These are phyloP conservation scores for Phytophthora litchii DNA, from an alignment of 352 stramenopile genomes.

Conservation along the genomic window DNA sequence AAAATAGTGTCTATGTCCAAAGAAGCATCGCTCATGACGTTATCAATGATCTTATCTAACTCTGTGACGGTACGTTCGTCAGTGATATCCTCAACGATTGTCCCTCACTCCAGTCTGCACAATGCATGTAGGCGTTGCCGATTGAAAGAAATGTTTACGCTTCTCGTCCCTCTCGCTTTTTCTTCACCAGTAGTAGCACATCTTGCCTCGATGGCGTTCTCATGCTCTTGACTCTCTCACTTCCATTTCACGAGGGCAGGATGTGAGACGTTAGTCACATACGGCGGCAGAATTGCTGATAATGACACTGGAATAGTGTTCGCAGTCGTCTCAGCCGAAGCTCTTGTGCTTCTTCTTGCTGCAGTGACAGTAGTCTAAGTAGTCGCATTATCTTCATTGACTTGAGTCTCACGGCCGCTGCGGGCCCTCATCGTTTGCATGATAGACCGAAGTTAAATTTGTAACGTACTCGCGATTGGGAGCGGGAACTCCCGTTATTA, in stretches of 20 bases:
- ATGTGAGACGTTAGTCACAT: constrained; percentile 13
- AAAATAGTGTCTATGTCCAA: constrained; percentile 16
- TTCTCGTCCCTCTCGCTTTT: constrained; percentile 10
- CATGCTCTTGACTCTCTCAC: constrained; percentile 19
- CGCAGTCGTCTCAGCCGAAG: not conserved
- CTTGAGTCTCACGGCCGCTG: not conserved
- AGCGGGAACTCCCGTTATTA: too few relatives aligned
- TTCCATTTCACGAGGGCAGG: constrained; percentile 28
- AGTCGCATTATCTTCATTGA: not conserved
- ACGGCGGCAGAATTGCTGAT: constrained; percentile 17
- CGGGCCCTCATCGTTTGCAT: constrained; percentile 2
- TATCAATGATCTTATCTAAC: constrained; percentile 15
- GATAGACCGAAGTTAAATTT: constrained; percentile 10
- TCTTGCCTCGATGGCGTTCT: constrained; percentile 21
- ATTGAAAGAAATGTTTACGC: constrained; percentile 27
- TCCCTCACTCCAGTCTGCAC: constrained; percentile 28
- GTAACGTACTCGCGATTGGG: not conserved
- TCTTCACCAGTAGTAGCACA: constrained; percentile 17
- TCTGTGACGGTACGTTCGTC: constrained; percentile 7
- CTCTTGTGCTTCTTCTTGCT: not conserved
- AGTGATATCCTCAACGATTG: constrained; percentile 22
- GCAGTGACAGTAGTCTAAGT: not conserved
- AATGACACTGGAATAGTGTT: not conserved
- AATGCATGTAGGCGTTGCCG: constrained; percentile 14
- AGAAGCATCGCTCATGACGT: constrained; percentile 24